Evolutionary conservation across 208 protist genomes (phyloP), one percentile per base, ranked within the genome.

Genomic region (Novymonas esmeraldas): DNA sequence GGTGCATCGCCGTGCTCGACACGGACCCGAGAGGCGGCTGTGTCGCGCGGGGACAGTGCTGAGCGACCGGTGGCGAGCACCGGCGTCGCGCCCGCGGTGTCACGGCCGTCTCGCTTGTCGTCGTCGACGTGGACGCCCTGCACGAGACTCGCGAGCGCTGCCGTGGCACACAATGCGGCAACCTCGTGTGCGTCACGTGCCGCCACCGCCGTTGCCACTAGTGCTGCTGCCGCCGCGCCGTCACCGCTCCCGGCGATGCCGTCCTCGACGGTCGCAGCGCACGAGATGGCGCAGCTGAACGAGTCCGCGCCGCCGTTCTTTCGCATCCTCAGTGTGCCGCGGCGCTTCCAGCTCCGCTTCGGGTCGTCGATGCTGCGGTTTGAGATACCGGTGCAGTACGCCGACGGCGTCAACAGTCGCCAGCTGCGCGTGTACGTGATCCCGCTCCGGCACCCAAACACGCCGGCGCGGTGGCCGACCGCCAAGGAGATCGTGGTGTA

Each of bases 401-500:
- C 76, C 24, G 71, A 82, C 7, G 77, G 70, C 6, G 75, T 95
- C 14, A 54, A 66, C 29, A 69, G 71, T 13, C 80, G 90, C 16
- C 86, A 83, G 13, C 77, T 93, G 28, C 84, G 83, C n/a, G 62
- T 93, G 34, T 71, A 76, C 52, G 42, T 93, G 11, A 69, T 90
- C 49, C 90, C 90, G 11, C 68, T 90, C 42, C 72, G 69, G 24
- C 76, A 82, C 54, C 80, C 87, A 6, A 82, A 81, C 50, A 64
- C 76, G 38, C 90, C 90, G 13, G 55, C 79, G 31, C 67, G 74
- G 4, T 95, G 90, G 87, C 90, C 90, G 14, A 65, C 70, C 22
- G 76, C 76, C 28, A 89, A 90, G 50, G 90, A 95, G 38, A 82
- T 95, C 31, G 73, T 82, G 4, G 76, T 95, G 10, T 89, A 82